Evolutionary conservation across 306 rosid species (phyloP).

Genomic region (Lablab purpureus): DNA sequence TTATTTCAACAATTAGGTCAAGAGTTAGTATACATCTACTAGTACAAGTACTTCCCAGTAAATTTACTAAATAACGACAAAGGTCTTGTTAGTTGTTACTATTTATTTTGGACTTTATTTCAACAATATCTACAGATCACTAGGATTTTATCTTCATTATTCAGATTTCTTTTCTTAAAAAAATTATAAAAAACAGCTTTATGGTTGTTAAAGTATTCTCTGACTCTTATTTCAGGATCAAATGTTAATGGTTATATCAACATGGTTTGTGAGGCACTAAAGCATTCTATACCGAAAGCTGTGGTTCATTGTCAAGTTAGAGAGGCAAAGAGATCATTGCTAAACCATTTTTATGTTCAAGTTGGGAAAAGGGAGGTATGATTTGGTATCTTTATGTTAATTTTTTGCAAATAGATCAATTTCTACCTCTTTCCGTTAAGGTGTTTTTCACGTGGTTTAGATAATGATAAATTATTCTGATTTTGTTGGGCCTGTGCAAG

Average conservation of each 20-base stretch:
- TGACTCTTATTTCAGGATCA: conserved; percentile 41
- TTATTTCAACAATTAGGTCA: not conserved
- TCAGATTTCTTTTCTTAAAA: not conserved
- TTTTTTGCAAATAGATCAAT: conserved; percentile 10
- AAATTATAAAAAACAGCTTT: not conserved
- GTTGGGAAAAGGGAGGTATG: conserved; percentile 45
- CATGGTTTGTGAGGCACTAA: conserved; percentile 44
- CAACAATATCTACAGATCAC: conserved; percentile 10
- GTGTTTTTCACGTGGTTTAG: not conserved
- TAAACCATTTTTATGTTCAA: conserved; percentile 45
- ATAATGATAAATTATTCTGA: not conserved
- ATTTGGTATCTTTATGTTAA: not conserved
- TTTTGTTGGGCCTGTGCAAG: not conserved
- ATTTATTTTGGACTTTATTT: conserved; percentile 23
- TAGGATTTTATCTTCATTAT: not conserved
- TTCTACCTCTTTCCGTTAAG: not conserved
- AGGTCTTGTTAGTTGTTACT: not conserved
- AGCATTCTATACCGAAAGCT: conserved; percentile 46
- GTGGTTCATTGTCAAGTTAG: conserved; percentile 50
- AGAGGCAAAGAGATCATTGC: conserved; percentile 48
- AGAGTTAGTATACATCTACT: not conserved
- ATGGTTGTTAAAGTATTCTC: conserved; percentile 7
- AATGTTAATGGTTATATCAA: conserved; percentile 43
- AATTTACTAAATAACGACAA: conserved; percentile 1
- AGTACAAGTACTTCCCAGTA: not conserved